Conservation (phyloP, 2,329 filamentous ascomycete genomes). For the Purpureocillium lavendulum region DNA sequence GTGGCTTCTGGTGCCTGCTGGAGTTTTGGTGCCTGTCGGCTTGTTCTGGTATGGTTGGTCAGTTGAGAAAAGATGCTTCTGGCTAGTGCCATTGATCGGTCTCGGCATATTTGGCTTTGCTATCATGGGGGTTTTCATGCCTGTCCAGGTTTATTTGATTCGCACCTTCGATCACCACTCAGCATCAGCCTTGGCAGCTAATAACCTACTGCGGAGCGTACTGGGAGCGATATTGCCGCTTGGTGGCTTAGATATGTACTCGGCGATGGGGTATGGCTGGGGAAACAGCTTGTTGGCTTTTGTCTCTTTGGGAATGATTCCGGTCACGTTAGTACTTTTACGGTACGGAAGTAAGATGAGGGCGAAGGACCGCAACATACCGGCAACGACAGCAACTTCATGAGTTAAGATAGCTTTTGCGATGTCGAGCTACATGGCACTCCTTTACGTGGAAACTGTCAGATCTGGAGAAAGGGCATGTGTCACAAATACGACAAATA, state of each 20-base stretch:
- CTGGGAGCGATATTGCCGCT: constrained; percentile 57
- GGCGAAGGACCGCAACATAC: too few species aligned
- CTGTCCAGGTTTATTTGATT: constrained; percentile 53
- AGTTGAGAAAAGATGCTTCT: too few species aligned
- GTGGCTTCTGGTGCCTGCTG: too few species aligned
- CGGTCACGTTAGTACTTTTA: background rate
- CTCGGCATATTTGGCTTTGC: constrained; percentile 26
- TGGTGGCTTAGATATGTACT: constrained; percentile 37
- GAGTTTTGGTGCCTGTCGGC: too few species aligned
- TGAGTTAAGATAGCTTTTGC: too few species aligned
- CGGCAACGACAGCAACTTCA: too few species aligned
- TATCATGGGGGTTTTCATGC: constrained; percentile 30
- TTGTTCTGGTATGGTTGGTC: too few species aligned
- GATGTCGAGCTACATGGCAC: too few species aligned
- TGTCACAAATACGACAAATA: too few species aligned
- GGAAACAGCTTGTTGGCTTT: constrained; percentile 36
- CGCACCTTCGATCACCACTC: constrained; percentile 18
- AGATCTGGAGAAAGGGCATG: too few species aligned
- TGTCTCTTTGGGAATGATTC: constrained; percentile 29
- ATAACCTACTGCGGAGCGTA: constrained; percentile 36
- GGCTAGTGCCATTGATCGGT: too few species aligned
- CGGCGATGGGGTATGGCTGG: constrained; percentile 37
- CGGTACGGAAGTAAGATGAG: background rate
- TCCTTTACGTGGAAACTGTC: too few species aligned
- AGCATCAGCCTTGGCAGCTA: constrained; percentile 19